A percentile compares a stretch with the other conserved stretches of the same genome.
phyloP scores from a whole-genome alignment of 331 rosid species.

The Quercus phellos region DNA sequence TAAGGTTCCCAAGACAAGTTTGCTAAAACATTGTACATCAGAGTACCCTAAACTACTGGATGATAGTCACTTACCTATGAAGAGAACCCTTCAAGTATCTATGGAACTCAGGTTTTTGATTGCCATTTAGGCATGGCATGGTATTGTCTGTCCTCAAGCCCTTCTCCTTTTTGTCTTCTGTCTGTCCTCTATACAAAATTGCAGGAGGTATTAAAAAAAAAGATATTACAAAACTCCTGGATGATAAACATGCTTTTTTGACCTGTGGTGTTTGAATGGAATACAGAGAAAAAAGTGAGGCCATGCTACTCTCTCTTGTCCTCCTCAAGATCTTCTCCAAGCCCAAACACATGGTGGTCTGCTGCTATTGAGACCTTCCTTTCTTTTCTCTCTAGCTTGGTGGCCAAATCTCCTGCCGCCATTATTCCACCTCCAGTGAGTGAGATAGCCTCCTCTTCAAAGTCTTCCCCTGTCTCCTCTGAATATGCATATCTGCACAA shows the following conservation, averaged over 20 bases:
- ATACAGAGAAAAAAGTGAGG: too few species aligned
- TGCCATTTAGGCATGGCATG: background rate
- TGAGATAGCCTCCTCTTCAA: conserved; percentile 85
- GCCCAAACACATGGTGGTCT: conserved; percentile 36
- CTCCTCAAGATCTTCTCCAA: conserved; percentile 74
- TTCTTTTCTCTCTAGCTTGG: conserved; percentile 36
- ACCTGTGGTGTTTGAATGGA: too few species aligned
- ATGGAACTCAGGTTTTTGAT: background rate
- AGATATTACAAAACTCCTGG: too few species aligned
- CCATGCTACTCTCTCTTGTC: conserved; percentile 68
- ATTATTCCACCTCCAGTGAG: conserved; percentile 52
- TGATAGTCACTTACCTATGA: background rate
- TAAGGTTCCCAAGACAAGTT: too few species aligned
- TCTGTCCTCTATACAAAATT: too few species aligned
- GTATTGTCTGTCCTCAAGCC: too few species aligned
- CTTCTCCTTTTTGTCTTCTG: too few species aligned
- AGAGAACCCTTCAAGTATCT: background rate
- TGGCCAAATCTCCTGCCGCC: conserved; percentile 47
- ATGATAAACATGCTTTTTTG: too few species aligned
- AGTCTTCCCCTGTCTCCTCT: conserved; percentile 75
- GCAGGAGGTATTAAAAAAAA: too few species aligned
- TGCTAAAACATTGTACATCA: too few species aligned
- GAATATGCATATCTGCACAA: conserved; percentile 69
- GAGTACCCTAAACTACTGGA: background rate
- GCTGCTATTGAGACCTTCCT: conserved; percentile 45